These are phyloP conservation scores for Penicillium freii DNA, from an alignment of 2,329 filamentous ascomycete genomes.

Conservation along the genomic window DNA sequence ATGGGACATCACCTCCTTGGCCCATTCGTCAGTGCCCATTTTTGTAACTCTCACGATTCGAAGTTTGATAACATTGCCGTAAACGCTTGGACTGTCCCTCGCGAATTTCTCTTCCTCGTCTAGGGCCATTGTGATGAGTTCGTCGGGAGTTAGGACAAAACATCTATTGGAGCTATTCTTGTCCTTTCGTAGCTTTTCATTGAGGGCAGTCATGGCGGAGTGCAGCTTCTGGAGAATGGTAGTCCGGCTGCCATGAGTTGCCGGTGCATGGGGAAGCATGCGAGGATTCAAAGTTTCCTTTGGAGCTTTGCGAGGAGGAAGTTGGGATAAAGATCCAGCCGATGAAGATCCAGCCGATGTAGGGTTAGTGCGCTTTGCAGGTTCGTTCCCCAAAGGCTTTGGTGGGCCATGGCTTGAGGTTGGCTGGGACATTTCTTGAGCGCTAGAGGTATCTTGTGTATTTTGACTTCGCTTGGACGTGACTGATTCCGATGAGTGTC, in stretches of 20 bases:
- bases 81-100: slow-evolving; percentile 65
- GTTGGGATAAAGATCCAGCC: slow-evolving; percentile 1
- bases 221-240: slow-evolving; percentile 47
- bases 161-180: slow-evolving; percentile 32
- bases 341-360: not conserved
- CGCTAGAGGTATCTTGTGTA: slow-evolving; percentile 12
- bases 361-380: not conserved
- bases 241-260: slow-evolving; percentile 41
- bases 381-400: not conserved
- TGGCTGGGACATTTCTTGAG: slow-evolving; percentile 33
- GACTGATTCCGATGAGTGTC: not conserved
- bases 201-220: slow-evolving; percentile 42
- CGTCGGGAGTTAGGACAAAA: slow-evolving; percentile 42
- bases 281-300: slow-evolving; percentile 48
- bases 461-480: slow-evolving; percentile 6
- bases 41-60: slow-evolving; percentile 72
- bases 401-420: slow-evolving; percentile 13
- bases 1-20: slow-evolving; percentile 55
- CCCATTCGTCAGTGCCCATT: slow-evolving; percentile 72
- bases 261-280: slow-evolving; percentile 45
- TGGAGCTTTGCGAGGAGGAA: slow-evolving; percentile 33
- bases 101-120: slow-evolving; percentile 74
- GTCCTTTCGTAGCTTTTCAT: slow-evolving; percentile 37
- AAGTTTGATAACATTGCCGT: slow-evolving; percentile 80
- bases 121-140: slow-evolving; percentile 48